Evolutionary conservation across 208 protist species (phyloP).

Genomic region (Herpetomonas samuelpessoai): DNA sequence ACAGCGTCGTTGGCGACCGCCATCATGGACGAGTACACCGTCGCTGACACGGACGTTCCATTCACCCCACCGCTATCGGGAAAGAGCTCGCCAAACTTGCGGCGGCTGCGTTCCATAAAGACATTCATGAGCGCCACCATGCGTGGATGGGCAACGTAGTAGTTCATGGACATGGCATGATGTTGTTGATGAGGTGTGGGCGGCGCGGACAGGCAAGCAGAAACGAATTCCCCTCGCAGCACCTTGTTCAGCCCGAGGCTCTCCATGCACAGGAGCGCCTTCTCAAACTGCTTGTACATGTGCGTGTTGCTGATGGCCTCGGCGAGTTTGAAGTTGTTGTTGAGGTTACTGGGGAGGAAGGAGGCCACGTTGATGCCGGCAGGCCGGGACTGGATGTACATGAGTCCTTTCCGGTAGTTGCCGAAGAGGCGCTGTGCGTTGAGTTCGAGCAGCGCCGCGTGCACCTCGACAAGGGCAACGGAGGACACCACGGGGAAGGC

Average conservation of each 20-base stretch:
- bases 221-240: slow-evolving; percentile 26
- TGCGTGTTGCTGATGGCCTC: slow-evolving; percentile 41
- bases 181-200: not conserved
- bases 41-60: not conserved
- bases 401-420: slow-evolving; percentile 43
- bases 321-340: slow-evolving; percentile 37
- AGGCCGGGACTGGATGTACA: not conserved
- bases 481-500: slow-evolving; percentile 5
- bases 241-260: slow-evolving; percentile 33
- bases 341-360: slow-evolving; percentile 43
- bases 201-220: slow-evolving; percentile 3
- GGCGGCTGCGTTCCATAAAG: slow-evolving; percentile 29
- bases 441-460: slow-evolving; percentile 50
- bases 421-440: slow-evolving; percentile 39
- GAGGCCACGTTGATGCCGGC: slow-evolving; percentile 31
- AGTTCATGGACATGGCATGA: slow-evolving; percentile 13
- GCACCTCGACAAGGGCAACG: slow-evolving; percentile 21
- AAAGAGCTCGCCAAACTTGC: slow-evolving; percentile 54
- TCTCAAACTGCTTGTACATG: slow-evolving; percentile 52
- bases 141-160: slow-evolving; percentile 33
- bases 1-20: not conserved
- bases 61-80: slow-evolving; percentile 15
- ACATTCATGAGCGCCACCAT: slow-evolving; percentile 32
- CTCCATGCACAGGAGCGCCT: slow-evolving; percentile 40
- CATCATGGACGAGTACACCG: slow-evolving; percentile 1